phyloP scores from a whole-genome alignment of 192 early-diverging fungal species.

The Pilobolus umbonatus region DNA sequence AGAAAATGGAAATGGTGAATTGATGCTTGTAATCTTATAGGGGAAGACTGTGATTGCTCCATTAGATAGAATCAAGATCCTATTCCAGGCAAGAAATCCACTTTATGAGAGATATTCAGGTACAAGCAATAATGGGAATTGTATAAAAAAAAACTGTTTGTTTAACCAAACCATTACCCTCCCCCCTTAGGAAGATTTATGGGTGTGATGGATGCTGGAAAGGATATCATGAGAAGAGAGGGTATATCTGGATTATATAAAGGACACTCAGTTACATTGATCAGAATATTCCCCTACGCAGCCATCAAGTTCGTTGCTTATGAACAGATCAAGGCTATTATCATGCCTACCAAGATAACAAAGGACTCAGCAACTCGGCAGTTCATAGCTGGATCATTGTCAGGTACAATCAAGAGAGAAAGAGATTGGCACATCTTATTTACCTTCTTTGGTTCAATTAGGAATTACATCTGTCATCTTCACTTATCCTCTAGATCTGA shows the following conservation, averaged over 20 bases:
- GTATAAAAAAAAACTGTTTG: not conserved
- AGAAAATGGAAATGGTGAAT: not conserved
- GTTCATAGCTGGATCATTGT: slow-evolving; percentile 77
- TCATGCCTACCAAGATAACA: slow-evolving; percentile 64
- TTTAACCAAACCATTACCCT: not conserved
- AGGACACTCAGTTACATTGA: slow-evolving; percentile 90
- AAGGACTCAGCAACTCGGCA: slow-evolving; percentile 62
- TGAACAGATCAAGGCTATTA: slow-evolving; percentile 75
- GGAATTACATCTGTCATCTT: slow-evolving; percentile 84
- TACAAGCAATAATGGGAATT: slow-evolving; percentile 23
- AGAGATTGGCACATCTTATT: not conserved
- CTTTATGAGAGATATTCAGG: slow-evolving; percentile 62
- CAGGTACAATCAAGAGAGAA: slow-evolving; percentile 27
- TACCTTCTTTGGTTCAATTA: slow-evolving; percentile 22
- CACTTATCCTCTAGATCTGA: slow-evolving; percentile 92
- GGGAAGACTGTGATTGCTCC: slow-evolving; percentile 79
- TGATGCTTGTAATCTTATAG: slow-evolving; percentile 21
- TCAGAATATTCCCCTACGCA: slow-evolving; percentile 95
- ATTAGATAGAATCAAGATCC: slow-evolving; percentile 80
- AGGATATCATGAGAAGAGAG: slow-evolving; percentile 64
- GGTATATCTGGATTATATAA: slow-evolving; percentile 85
- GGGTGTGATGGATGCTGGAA: slow-evolving; percentile 77
- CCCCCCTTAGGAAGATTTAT: slow-evolving; percentile 56
- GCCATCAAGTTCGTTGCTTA: slow-evolving; percentile 96
- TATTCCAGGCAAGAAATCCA: slow-evolving; percentile 78